Evolutionary conservation across 1,284 basidiomycete species (phyloP), one percentile per base, ranked within the genome.

Genomic region (Kwoniella shivajii): DNA sequence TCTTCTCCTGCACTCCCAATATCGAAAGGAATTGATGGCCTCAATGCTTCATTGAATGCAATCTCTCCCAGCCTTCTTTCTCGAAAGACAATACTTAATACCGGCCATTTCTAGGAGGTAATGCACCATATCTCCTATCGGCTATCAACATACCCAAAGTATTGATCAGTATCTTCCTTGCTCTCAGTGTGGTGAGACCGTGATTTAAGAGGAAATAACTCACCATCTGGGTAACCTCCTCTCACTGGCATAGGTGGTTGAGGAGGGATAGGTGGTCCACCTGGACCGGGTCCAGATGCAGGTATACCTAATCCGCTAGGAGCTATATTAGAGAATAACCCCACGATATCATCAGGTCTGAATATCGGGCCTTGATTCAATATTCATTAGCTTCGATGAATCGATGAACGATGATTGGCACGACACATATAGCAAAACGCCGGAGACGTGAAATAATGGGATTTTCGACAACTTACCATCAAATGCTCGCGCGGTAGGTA

Each of bases 281-380:
- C 43, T 24, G 43, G 39, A 43, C 29, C 27, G 5, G 44, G 33
- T 14, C 41, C 30, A 16, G 53, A 20, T 16, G 30, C 22, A 11
- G 53, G 53, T n/a, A 48, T 31, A 30, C 57, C 52, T n/a, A 49
- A 20, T 29, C 61, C 63, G 3, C 38, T 56, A 7, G 59, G 29
- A 3, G 55, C 43, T 37, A 76, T 70, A 38, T 66, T 70, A 20
- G 48, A 53, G 60, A 78, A 73, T 11, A 91, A 72, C 60, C 86
- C 86, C 83, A 94, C 86, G 31, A 93, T 80, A 74, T 93, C 90
- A 47, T 93, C 90, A 2, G 88, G 87, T 51, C 88, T 83, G 80
- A 93, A 92, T 34, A 91, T 83, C 16, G 91, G 90, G 2, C 90
- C 90, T 92, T 54, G 24, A 34, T 10, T 36, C 18, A 49, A 11